A percentile compares a stretch with the other conserved stretches of the same genome.
Evolutionary conservation across 345 rosid genomes (phyloP).

Genomic region (Pugionium cornutum): DNA sequence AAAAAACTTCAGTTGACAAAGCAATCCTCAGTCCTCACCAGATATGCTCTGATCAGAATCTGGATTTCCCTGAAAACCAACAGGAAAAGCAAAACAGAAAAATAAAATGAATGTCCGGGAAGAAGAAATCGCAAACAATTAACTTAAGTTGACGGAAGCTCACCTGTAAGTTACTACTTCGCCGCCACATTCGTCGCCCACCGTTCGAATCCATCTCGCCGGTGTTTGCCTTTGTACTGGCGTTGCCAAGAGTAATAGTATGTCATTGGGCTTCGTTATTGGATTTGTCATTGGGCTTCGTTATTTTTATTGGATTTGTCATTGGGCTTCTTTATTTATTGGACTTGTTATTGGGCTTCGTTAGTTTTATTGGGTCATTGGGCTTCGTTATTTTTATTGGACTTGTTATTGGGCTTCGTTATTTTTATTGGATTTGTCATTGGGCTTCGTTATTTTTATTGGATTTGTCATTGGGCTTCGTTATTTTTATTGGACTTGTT

Average conservation of each 20-base stretch:
- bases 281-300: background rate
- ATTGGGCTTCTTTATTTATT: too few relatives aligned
- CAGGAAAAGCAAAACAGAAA: constrained; percentile 9
- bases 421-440: too few relatives aligned
- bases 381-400: background rate
- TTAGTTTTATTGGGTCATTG: background rate
- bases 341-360: constrained; percentile 3
- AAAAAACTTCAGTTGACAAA: background rate
- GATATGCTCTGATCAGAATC: constrained; percentile 77
- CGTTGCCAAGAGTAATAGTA: background rate
- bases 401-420: too few relatives aligned
- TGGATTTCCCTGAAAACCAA: constrained; percentile 45
- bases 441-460: too few relatives aligned
- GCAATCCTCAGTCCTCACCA: constrained; percentile 48
- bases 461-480: constrained; percentile 5
- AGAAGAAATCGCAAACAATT: background rate
- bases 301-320: too few relatives aligned
- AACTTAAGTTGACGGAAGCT: background rate
- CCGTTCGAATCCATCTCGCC: constrained; percentile 29
- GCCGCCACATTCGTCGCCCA: constrained; percentile 60
- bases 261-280: background rate
- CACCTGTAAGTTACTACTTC: constrained; percentile 44
- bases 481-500: background rate
- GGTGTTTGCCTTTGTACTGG: background rate
- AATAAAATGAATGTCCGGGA: background rate